Percentiles rank a stretch among this genome's conserved stretches.
phyloP scores from a whole-genome alignment of 768 basidiomycete species.

The Exidia glandulosa region DNA sequence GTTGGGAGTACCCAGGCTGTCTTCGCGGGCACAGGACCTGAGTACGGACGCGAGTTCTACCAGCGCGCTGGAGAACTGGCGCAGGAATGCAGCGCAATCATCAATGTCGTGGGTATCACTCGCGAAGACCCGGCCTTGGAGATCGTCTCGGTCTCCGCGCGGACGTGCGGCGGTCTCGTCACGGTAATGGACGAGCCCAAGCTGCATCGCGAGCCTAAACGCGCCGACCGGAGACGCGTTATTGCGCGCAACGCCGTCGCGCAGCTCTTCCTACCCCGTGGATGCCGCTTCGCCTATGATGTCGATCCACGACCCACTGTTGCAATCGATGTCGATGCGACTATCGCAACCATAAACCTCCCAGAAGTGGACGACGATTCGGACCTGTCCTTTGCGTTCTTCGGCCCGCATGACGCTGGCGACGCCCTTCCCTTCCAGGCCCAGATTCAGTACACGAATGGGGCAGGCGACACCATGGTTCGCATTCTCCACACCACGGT shows the following conservation, averaged over 20 bases:
- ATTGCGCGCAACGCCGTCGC: neutral
- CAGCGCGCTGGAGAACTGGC: neutral
- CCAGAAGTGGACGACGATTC: neutral
- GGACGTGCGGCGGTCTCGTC: neutral
- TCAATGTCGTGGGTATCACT: neutral
- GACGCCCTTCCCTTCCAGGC: neutral
- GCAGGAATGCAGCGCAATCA: neutral
- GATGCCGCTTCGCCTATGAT: neutral
- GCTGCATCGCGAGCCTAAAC: neutral
- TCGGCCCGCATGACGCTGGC: neutral
- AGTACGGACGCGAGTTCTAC: neutral
- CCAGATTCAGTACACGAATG: neutral
- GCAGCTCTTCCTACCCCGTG: neutral
- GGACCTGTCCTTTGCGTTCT: neutral
- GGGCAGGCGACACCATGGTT: neutral
- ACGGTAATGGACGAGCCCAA: neutral
- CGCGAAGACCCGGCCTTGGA: neutral
- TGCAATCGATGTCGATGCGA: neutral
- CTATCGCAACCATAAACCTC: neutral
- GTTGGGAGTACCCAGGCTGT: neutral
- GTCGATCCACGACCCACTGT: neutral
- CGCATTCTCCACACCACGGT: neutral
- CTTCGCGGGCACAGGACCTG: no score
- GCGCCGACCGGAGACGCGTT: neutral
- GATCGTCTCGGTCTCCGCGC: neutral